A percentile compares a stretch with the other conserved stretches of the same genome.
These are phyloP conservation scores for Saccharomycopsis microspora DNA, from an alignment of 805 yeast genomes.

Conservation along the genomic window DNA sequence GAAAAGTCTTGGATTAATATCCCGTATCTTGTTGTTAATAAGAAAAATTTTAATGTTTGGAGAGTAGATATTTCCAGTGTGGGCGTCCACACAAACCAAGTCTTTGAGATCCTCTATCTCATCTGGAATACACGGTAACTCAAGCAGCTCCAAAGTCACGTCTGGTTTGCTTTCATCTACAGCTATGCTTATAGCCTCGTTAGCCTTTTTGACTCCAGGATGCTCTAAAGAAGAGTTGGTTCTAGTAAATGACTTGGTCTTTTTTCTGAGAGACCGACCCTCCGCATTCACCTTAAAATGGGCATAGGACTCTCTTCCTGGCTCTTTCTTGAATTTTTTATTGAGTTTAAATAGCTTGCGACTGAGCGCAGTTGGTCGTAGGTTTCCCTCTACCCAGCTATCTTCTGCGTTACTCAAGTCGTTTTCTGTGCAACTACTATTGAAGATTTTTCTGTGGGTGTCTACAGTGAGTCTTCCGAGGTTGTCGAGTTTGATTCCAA, in stretches of 20 bases:
- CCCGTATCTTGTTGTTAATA: conserved; percentile 7
- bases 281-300: not conserved
- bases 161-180: conserved; percentile 13
- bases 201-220: conserved; percentile 1
- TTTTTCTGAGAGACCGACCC: not conserved
- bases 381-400: not conserved
- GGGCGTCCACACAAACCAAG: conserved; percentile 8
- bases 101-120: conserved; percentile 16
- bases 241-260: conserved; percentile 3
- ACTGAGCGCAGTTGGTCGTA: not conserved
- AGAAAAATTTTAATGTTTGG: conserved; percentile 13
- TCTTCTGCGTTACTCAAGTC: conserved; percentile 1
- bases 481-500: too few relatives aligned
- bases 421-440: not conserved
- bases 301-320: not conserved
- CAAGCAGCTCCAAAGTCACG: conserved; percentile 11
- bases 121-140: conserved; percentile 10
- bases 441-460: too few relatives aligned
- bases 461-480: too few relatives aligned
- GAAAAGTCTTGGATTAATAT: conserved; percentile 15
- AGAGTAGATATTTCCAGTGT: conserved; percentile 2
- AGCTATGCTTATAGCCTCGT: conserved; percentile 9
- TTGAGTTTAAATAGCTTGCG: not conserved
- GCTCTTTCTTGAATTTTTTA: not conserved
- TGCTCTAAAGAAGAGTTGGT: conserved; percentile 9